Conservation (phyloP, 2,329 filamentous ascomycete genomes). For the Aspergillus sclerotialis region DNA sequence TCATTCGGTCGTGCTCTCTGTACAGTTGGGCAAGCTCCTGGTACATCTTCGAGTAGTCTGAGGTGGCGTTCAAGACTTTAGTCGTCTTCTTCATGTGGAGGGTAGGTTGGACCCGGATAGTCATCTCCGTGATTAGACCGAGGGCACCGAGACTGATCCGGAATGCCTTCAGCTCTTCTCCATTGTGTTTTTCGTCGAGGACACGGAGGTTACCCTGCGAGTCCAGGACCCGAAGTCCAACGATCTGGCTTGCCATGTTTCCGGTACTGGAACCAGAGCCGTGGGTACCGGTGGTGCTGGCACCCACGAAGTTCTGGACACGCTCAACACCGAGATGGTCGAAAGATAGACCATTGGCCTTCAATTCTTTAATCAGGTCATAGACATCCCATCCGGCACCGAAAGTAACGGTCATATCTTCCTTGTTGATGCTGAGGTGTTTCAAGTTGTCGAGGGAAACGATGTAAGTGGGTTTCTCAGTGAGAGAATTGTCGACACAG, state of each 20-base stretch:
- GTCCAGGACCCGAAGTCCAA: conserved; percentile 12
- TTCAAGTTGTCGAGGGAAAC: conserved; percentile 11
- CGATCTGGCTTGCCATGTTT: conserved; percentile 11
- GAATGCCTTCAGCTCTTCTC: conserved; percentile 13
- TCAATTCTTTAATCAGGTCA: conserved; percentile 10
- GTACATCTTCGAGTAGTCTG: conserved; percentile 8
- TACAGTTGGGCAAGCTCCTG: conserved; percentile 6
- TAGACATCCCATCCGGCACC: conserved; percentile 16
- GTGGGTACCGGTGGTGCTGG: conserved; percentile 13
- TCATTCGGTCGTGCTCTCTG: conserved; percentile 11
- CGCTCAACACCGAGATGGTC: conserved; percentile 11
- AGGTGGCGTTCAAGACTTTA: conserved; percentile 8
- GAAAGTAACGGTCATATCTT: conserved; percentile 11
- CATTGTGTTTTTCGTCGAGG: conserved; percentile 6
- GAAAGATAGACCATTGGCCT: conserved; percentile 9
- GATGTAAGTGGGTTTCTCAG: conserved; percentile 10
- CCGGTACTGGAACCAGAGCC: conserved; percentile 8
- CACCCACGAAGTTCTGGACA: conserved; percentile 15
- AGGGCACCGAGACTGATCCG: conserved; percentile 12
- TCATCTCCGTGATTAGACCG: conserved; percentile 13
- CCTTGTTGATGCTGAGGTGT: conserved; percentile 8
- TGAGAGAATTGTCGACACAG: conserved; percentile 8
- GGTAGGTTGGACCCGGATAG: conserved; percentile 11
- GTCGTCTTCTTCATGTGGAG: conserved; percentile 8
- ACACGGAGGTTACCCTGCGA: conserved; percentile 8